Conservation (phyloP, 1,284 basidiomycete genomes). For the Ceratobasidium sp. region DNA sequence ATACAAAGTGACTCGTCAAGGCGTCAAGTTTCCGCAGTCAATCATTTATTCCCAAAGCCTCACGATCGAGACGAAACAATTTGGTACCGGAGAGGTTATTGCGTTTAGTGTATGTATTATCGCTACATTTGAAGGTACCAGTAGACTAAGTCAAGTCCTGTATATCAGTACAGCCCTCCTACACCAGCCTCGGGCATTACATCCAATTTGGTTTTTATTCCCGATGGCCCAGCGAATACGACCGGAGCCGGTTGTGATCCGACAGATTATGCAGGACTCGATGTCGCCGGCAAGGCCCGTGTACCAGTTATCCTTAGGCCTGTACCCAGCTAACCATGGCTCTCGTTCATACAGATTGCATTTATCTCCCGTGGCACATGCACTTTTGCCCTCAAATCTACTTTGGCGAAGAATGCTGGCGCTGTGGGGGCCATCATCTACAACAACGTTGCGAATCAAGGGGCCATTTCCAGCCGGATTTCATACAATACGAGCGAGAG, state of each 20-base stretch:
- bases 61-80: constrained; percentile 11
- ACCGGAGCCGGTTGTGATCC: constrained; percentile 24
- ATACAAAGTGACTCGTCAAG: constrained; percentile 14
- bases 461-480: constrained; percentile 18
- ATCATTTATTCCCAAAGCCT: constrained; percentile 17
- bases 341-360: neutral
- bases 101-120: constrained; percentile 18
- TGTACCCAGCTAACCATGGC: neutral
- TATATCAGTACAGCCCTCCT: constrained; percentile 23
- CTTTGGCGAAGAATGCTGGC: constrained; percentile 23
- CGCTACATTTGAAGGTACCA: neutral
- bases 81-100: constrained; percentile 21
- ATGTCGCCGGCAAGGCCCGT: constrained; percentile 19
- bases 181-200: constrained; percentile 10
- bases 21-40: constrained; percentile 16
- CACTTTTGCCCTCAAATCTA: constrained; percentile 30
- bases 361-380: constrained; percentile 23
- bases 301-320: neutral
- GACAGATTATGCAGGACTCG: constrained; percentile 21
- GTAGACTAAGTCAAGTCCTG: neutral
- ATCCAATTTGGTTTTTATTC: constrained; percentile 13
- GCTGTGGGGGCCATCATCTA: constrained; percentile 18
- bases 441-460: constrained; percentile 10
- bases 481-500: constrained; percentile 30
- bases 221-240: neutral